These are phyloP conservation scores for Lichtheimia ornata DNA, from an alignment of 371 early-diverging fungal species.

Conservation along the genomic window DNA sequence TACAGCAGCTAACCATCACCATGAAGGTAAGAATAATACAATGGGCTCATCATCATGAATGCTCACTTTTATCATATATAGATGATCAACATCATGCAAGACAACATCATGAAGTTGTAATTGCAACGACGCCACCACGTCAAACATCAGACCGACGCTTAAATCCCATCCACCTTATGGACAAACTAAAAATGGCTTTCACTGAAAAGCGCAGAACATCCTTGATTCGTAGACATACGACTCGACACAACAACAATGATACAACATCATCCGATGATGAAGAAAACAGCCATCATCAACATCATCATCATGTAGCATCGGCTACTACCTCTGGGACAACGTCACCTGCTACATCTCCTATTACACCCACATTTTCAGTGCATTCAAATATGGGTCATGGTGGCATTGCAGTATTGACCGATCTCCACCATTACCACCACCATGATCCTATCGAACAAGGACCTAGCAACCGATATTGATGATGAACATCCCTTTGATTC, in stretches of 20 bases:
- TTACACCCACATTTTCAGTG: neutral
- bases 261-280: neutral
- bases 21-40: neutral
- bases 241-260: neutral
- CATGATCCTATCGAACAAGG: too few species aligned
- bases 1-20: neutral
- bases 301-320: neutral
- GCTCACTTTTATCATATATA: too few species aligned
- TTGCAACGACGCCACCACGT: neutral
- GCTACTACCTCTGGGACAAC: neutral
- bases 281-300: neutral
- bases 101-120: neutral
- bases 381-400: neutral
- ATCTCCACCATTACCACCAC: too few species aligned
- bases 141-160: conserved; percentile 16
- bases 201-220: conserved; percentile 43
- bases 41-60: too few species aligned
- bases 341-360: neutral
- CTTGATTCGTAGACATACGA: neutral
- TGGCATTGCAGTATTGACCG: too few species aligned
- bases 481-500: too few species aligned
- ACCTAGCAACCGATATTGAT: too few species aligned
- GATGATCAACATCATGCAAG: too few species aligned
- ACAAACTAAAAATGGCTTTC: conserved; percentile 42
- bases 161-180: conserved; percentile 24